Base-by-base conservation (phyloP, 306 rosid genomes). In the Cucurbita maxima region DNA sequence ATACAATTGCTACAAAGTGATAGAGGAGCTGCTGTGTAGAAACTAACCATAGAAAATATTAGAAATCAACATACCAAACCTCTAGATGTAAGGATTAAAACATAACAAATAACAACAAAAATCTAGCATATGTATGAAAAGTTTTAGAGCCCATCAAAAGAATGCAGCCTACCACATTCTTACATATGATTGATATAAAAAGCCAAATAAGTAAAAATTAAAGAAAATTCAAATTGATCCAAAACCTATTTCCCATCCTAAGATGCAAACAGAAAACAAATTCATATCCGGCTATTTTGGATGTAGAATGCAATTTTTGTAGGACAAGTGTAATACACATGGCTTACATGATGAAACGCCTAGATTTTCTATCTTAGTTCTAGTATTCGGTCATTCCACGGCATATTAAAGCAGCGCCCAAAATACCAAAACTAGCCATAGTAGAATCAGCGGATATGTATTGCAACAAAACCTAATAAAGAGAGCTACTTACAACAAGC, bases 1-100 rank as follows among this genome's bases (percentile, higher is more conserved):
- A 79, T 77, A 72, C 77, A 82, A 84, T 86, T 89, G 83, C 90
- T 81, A 80, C 97, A 93, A 67, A 93, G 90, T 37, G 97, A 90
- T 54, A 90, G 78, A 7, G 98, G 96, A n/a, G 87, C 92, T 75
- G 88, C 97, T 75, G 82, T 59, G 81, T 90, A 90, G 90, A 87
- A 93, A 75, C 97, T 93, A 87, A 82, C 76, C 81, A 82, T 76
- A 61, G 82, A 82, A 80, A 83, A 67, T 37, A 75, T 75, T 66
- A 63, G 51, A 75, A 5, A 83, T 87, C 76, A 88, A 76, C 36
- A 71, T 11, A 59, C 30, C 66, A 56, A 60, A 72, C 78, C 72
- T 25, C 20, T 52, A n/a, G 72, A 13, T 19, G 1, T 15, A 25
- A 47, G 34, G 55, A 54, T 48, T 34, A 5, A 64, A 64, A 16